phyloP scores from a whole-genome alignment of 441 rosid species.

The Euphorbia celastroides region DNA sequence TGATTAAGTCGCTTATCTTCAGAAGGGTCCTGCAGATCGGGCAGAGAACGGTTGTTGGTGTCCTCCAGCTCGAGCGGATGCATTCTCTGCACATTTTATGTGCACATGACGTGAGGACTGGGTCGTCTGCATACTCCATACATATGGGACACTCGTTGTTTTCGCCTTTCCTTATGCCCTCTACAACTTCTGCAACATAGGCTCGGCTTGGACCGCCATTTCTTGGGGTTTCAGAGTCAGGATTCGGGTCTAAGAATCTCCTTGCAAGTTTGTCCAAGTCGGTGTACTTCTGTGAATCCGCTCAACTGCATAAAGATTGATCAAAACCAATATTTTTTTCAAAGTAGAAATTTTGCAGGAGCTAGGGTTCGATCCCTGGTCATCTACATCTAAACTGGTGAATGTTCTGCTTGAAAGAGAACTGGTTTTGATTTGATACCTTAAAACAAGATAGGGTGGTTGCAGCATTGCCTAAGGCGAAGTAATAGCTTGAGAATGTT shows the following conservation, averaged over 20 bases:
- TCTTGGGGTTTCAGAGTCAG: slow-evolving; percentile 24
- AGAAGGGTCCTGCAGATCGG: slow-evolving; percentile 46
- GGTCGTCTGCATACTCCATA: slow-evolving; percentile 64
- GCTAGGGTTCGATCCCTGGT: too few species aligned
- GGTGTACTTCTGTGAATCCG: slow-evolving; percentile 44
- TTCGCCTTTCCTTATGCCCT: slow-evolving; percentile 44
- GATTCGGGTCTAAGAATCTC: slow-evolving; percentile 46
- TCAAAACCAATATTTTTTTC: neutral
- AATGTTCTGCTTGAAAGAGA: too few species aligned
- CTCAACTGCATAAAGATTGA: slow-evolving; percentile 25
- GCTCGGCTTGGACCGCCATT: slow-evolving; percentile 38
- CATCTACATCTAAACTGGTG: too few species aligned
- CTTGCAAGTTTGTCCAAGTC: slow-evolving; percentile 57
- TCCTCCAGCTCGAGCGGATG: slow-evolving; percentile 56
- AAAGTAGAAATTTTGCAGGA: too few species aligned
- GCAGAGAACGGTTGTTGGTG: slow-evolving; percentile 41
- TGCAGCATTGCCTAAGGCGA: slow-evolving; percentile 71
- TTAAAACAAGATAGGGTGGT: slow-evolving; percentile 75
- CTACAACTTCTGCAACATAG: slow-evolving; percentile 52
- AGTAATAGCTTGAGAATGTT: slow-evolving; percentile 63
- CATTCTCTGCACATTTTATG: slow-evolving; percentile 74
- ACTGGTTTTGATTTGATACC: too few species aligned
- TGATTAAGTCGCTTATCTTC: slow-evolving; percentile 46
- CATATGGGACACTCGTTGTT: slow-evolving; percentile 63
- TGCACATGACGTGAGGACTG: slow-evolving; percentile 70